Conservation (phyloP, 176 grass and related monocot genomes). For the Oryza rufipogon region DNA sequence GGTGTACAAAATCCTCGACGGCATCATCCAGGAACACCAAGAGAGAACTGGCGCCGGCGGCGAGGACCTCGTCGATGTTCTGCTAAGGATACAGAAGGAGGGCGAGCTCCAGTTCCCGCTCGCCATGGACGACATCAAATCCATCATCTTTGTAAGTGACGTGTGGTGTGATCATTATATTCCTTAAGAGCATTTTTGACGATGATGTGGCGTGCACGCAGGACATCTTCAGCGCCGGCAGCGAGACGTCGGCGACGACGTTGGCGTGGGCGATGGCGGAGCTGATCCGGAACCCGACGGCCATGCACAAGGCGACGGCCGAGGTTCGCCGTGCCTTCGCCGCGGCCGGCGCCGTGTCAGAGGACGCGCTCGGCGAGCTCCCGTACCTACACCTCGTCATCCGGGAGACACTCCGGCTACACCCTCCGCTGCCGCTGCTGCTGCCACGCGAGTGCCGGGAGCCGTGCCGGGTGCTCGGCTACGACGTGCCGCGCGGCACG, state of each 20-base stretch:
- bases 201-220: not conserved
- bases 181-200: too few species aligned
- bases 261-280: slow-evolving; percentile 46
- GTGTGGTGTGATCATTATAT: too few species aligned
- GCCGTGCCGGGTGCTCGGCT: not conserved
- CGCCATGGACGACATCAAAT: slow-evolving; percentile 32
- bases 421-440: slow-evolving; percentile 35
- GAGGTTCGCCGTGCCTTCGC: slow-evolving; percentile 45
- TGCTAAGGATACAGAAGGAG: slow-evolving; percentile 41
- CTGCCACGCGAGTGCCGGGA: slow-evolving; percentile 29
- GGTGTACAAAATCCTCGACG: not conserved
- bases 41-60: slow-evolving; percentile 15
- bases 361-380: slow-evolving; percentile 29
- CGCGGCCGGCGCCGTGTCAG: not conserved
- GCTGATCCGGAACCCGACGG: slow-evolving; percentile 33
- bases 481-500: too few species aligned
- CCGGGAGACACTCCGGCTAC: slow-evolving; percentile 43
- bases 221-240: slow-evolving; percentile 45
- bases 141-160: slow-evolving; percentile 39
- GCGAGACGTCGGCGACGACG: slow-evolving; percentile 24
- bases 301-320: slow-evolving; percentile 19
- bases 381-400: slow-evolving; percentile 41
- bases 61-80: slow-evolving; percentile 40
- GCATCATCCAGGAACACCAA: slow-evolving; percentile 26
- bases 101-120: slow-evolving; percentile 30